Base-by-base conservation (phyloP, 345 rosid genomes). In the Nephelium lappaceum region DNA sequence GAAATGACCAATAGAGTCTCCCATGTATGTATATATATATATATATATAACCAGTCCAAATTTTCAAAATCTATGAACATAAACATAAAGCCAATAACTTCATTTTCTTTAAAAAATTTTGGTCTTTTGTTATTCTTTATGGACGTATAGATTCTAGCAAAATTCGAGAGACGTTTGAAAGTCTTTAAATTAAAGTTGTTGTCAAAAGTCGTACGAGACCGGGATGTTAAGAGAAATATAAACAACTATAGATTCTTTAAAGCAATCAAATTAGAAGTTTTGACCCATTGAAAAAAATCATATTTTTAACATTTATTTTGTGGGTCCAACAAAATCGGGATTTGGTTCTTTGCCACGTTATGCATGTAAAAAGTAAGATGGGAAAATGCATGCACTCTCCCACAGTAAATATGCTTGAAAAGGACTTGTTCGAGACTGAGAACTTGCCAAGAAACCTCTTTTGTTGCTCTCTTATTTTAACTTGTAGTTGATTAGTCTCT, bases 241-340 rank as follows among this genome's bases (percentile, higher is more conserved):
- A 41, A 6, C 23, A 57, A n/a, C 5, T 57, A n/a, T 45, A 45
- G n/a, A n/a, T n/a, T n/a, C n/a, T n/a, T n/a, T n/a, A n/a, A n/a
- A n/a, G n/a, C n/a, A n/a, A n/a, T n/a, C n/a, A n/a, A n/a, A 21
- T 57, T 57, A 57, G 14, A 57, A 57, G 62, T 57, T 57, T 57
- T 57, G 64, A 60, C 64, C 64, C 64, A 60, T 21, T 58, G 0
- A n/a, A 64, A 64, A 61, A 6, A 31, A 64, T 24, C 19, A 27
- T 11, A 39, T 36, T 51, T 19, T 53, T 67, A 23, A n/a, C 3
- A 53, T 19, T 14, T 55, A 55, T 23, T 27, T 69, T 6, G 73
- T 45, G 62, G 76, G 83, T 79, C 39, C 83, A 64, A 63, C 72
- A 51, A 5, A 76, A 69, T 75, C 79, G 58, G 83, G 67, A 49